Conservation (phyloP, 805 yeast genomes). For the Ogataea corticis region DNA sequence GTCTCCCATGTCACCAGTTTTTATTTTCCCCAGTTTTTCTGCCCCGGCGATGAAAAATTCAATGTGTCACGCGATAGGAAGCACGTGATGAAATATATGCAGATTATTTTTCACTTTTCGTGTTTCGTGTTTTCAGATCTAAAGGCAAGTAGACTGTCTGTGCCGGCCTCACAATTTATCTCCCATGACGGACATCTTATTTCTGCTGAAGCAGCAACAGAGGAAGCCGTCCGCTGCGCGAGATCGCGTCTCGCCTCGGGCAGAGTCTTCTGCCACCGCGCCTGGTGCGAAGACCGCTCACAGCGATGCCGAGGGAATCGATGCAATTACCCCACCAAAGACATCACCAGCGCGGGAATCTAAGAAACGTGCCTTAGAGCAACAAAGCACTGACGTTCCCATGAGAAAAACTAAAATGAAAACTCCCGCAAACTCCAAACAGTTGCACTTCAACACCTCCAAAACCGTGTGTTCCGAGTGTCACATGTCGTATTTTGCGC, state of each 20-base stretch:
- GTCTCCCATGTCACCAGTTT: not conserved
- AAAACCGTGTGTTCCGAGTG: constrained; percentile 46
- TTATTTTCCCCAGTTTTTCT: constrained; percentile 4
- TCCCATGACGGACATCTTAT: constrained; percentile 3
- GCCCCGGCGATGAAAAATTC: not conserved
- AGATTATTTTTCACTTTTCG: not conserved
- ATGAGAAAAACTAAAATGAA: not conserved
- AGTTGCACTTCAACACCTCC: constrained; percentile 21
- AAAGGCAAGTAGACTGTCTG: not conserved
- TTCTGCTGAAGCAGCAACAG: constrained; percentile 3
- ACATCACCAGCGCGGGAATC: constrained; percentile 9
- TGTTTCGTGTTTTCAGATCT: not conserved
- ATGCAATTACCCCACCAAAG: constrained; percentile 13
- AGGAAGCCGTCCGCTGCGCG: not conserved
- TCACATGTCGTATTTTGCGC: constrained; percentile 52
- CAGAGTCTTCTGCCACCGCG: no score
- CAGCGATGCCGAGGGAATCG: not conserved
- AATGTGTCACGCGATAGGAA: not conserved
- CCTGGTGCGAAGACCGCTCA: not conserved
- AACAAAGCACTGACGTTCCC: not conserved
- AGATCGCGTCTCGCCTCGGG: not conserved
- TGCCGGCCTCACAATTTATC: no score
- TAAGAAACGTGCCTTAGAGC: not conserved
- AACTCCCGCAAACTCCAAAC: constrained; percentile 7
- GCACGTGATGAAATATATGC: not conserved